A percentile compares a stretch with the other conserved stretches of the same genome.
phyloP scores from a whole-genome alignment of 2,329 filamentous ascomycete species.

The Sarocladiaceae sp. region DNA sequence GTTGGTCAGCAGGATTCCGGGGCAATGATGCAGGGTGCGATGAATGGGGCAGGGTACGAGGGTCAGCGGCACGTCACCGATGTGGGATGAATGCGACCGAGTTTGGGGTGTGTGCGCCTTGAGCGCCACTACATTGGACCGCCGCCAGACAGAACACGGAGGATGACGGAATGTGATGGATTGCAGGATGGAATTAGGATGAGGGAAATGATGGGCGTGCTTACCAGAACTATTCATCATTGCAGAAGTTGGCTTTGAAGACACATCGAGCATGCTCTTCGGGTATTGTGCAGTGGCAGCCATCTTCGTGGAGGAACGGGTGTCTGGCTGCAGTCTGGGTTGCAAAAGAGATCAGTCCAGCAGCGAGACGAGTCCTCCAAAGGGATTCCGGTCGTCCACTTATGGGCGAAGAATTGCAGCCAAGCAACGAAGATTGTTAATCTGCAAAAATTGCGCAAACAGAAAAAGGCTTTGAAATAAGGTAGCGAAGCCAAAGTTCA shows the following conservation, averaged over 20 bases:
- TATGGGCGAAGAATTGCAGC: too few species aligned
- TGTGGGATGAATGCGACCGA: slow-evolving; percentile 4
- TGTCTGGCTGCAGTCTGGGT: not conserved
- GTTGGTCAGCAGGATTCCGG: slow-evolving; percentile 5
- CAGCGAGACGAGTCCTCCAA: slow-evolving; percentile 2
- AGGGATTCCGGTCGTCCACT: too few species aligned
- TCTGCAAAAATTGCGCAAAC: too few species aligned
- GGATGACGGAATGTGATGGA: not conserved
- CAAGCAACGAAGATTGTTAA: too few species aligned
- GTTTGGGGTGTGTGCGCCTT: not conserved
- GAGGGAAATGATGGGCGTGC: slow-evolving; percentile 1
- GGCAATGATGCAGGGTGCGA: slow-evolving; percentile 5
- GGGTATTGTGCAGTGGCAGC: not conserved
- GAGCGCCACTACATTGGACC: not conserved
- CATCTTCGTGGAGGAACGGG: slow-evolving; percentile 1
- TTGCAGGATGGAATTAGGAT: too few species aligned
- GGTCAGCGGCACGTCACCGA: slow-evolving; percentile 3
- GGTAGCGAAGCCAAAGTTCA: not conserved
- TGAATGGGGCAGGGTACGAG: not conserved
- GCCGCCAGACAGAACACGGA: not conserved
- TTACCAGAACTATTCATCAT: not conserved
- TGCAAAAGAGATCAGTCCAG: not conserved
- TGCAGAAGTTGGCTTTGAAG: not conserved
- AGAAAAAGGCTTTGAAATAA: not conserved
- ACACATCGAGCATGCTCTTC: not conserved